Base-by-base conservation (phyloP, 2,329 filamentous ascomycete genomes). In the Sordariomycetes sp. region DNA sequence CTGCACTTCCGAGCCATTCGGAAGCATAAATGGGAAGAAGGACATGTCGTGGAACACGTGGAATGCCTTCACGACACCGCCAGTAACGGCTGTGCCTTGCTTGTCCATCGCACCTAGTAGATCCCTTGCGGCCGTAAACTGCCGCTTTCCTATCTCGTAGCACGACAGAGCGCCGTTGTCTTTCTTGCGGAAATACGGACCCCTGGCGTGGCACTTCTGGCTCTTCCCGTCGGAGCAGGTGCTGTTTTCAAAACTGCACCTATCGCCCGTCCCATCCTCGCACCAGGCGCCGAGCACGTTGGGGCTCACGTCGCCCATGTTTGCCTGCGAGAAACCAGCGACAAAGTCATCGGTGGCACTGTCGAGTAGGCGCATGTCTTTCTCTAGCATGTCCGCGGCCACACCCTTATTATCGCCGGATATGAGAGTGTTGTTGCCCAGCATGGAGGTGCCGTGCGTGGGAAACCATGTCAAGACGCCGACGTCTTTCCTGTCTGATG, bases 381-480 rank as follows among this genome's bases (percentile, higher is more conserved):
- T 80, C 67, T 97, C 92, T 56, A 96, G 85, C 13, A 96, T 75
- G 63, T 86, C 82, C 3, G 90, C 89, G 0, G 91, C 90, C 5
- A 96, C 86, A 5, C 91, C 91, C 72, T 96, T 96, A 75, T 96
- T 96, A 68, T 96, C 91, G 32, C 89, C 91, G 2, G 88, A 85
- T 53, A 95, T 83, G 7, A 95, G 76, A 0, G 90, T 95, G 70
- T 95, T 95, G 72, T 96, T 96, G 55, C 87, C 87, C 55, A 90
- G 82, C 76, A 96, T 84, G 1, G 89, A 95, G 0, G 91, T 96
- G 42, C 90, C 90, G 68, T 96, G 91, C 0, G 91, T 89, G 1
- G 91, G 82, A 67, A 92, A 96, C 87, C 90, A 96, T 15, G 89
- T 92, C 60, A 96, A 70, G 3, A 94, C 74, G n/a, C 89, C 90